Base-by-base conservation (phyloP, 2,329 filamentous ascomycete genomes). In the Penicillium sumatraense region DNA sequence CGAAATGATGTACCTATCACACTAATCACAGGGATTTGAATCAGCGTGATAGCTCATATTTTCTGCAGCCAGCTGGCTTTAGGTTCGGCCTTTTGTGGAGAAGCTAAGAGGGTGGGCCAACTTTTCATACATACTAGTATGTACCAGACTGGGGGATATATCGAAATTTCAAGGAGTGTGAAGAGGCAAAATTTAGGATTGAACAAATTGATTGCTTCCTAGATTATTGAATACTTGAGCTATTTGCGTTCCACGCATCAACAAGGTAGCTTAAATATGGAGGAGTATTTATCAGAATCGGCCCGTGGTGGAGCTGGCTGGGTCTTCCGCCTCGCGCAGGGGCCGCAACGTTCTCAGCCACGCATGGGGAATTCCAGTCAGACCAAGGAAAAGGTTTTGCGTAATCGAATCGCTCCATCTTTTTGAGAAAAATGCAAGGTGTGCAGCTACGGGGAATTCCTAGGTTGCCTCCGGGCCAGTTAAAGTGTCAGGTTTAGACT, bases 61-160 rank as follows among this genome's bases (percentile, higher is more conserved):
- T 51, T 33, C 40, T 16, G 49, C 23, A 45, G 33, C 23, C 33
- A 29, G 18, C 13, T n/a, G 35, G 18, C 14, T 24, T 52, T 53
- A 33, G 36, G 44, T 49, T 53, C 51, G 42, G 33, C 50, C 50
- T 48, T 48, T 23, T 29, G 51, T 53, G 51, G 51, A 42, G 51
- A 21, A 49, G 14, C 23, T 10, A 45, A 41, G n/a, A n/a, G n/a
- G n/a, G n/a, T n/a, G n/a, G n/a, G n/a, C n/a, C n/a, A n/a, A n/a
- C n/a, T n/a, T n/a, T n/a, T n/a, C n/a, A n/a, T n/a, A n/a, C n/a
- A n/a, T n/a, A n/a, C n/a, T n/a, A n/a, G n/a, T n/a, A n/a, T n/a
- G n/a, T n/a, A n/a, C n/a, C n/a, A n/a, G n/a, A n/a, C n/a, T n/a
- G n/a, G n/a, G n/a, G n/a, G n/a, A n/a, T n/a, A n/a, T n/a, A n/a